Percentiles rank a stretch among this genome's conserved stretches.
Evolutionary conservation across 164 flowering plant genomes (phyloP).

Genomic region (Chimonanthus praecox): DNA sequence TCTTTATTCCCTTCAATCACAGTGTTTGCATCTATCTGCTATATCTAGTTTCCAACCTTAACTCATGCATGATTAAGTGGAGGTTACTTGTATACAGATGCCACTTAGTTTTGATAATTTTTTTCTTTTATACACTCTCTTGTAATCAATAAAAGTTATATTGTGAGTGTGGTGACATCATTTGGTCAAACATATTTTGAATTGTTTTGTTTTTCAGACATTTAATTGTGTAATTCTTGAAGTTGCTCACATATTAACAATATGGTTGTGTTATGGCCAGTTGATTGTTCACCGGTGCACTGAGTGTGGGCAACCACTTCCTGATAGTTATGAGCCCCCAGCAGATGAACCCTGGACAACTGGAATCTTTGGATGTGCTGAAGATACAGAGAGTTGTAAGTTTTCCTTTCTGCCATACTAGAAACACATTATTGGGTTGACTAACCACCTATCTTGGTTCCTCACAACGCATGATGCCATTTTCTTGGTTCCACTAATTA

Average conservation of each 20-base stretch:
- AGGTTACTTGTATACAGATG: too few relatives aligned
- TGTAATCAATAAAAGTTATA: not conserved
- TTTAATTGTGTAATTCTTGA: not conserved
- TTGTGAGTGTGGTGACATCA: not conserved
- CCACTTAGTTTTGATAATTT: not conserved
- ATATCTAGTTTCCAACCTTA: too few relatives aligned
- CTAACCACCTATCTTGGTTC: not conserved
- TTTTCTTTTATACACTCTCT: too few relatives aligned
- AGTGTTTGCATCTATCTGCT: too few relatives aligned
- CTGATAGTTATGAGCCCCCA: slow-evolving; percentile 70
- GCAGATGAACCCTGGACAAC: slow-evolving; percentile 86
- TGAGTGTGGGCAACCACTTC: slow-evolving; percentile 82
- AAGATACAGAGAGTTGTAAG: slow-evolving; percentile 80
- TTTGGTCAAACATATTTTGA: not conserved
- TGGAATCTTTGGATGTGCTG: slow-evolving; percentile 79
- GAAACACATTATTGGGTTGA: not conserved
- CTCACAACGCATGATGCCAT: not conserved
- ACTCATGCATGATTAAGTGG: too few relatives aligned
- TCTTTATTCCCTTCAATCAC: too few relatives aligned
- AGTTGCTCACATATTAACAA: not conserved
- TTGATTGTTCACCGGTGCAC: slow-evolving; percentile 48
- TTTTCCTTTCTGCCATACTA: not conserved
- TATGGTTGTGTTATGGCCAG: slow-evolving; percentile 28
- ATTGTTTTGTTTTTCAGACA: not conserved
- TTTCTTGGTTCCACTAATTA: not conserved